Evolutionary conservation across 352 stramenopile species (phyloP), one percentile per base, ranked within the genome.

Genomic region (Phytopythium mirpurense): DNA sequence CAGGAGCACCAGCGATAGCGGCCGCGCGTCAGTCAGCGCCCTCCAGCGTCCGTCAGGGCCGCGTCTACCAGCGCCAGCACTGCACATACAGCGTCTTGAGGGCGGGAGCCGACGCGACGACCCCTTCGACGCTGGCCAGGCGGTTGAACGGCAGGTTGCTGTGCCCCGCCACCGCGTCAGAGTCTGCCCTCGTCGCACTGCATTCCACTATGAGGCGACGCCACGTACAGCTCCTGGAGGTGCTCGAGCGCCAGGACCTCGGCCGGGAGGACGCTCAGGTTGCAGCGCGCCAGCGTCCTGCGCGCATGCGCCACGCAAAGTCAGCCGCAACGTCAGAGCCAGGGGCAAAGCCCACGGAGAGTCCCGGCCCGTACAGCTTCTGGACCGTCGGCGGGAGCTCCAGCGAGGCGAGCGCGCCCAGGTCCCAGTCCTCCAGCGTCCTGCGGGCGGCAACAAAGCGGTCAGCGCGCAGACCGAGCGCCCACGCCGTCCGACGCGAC

Each of bases 341-440:
- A 36, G n/a, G n/a, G n/a, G n/a, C n/a, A n/a, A n/a, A n/a, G n/a
- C n/a, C n/a, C n/a, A n/a, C n/a, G n/a, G n/a, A n/a, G n/a, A n/a
- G n/a, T 35, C 36, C 34, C 19, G 15, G 16, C 12, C 16, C 75
- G 46, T 57, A 88, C 77, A 88, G 64, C 53, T 59, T 71, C 49
- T 74, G 65, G 29, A 84, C 65, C 9, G 72, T 73, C 38, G 51
- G 51, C n/a, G 77, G 77, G 6, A 88, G 59, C 38, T 74, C 70
- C 32, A 88, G 67, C 37, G 57, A 67, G 41, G 36, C 47, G 5
- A 75, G 35, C 14, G 46, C 60, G 37, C 66, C 60, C 56, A 88
- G 58, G 47, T 88, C 61, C 77, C 74, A 88, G 65, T 88, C 83
- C n/a, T 68, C 68, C 51, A 88, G 59, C 31, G 64, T 78, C 19